Conservation (phyloP, 2,329 filamentous ascomycete species). For the Fusarium sp. region DNA sequence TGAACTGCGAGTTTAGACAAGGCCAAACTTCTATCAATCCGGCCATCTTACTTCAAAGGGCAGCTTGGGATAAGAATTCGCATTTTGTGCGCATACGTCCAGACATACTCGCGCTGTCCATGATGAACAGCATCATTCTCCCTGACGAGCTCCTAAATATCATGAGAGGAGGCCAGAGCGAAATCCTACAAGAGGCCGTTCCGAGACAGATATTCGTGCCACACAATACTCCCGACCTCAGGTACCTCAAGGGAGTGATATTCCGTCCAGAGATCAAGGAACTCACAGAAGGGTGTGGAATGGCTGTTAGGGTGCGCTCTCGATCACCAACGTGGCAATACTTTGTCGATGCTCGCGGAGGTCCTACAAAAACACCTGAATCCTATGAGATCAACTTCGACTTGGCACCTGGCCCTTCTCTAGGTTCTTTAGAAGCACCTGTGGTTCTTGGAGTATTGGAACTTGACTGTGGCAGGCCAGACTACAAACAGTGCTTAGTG, state of each 20-base stretch:
- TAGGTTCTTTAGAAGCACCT: conserved; percentile 34
- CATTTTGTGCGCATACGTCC: conserved; percentile 48
- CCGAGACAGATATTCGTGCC: conserved; percentile 47
- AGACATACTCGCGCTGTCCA: conserved; percentile 43
- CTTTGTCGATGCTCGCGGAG: conserved; percentile 35
- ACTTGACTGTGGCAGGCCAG: conserved; percentile 32
- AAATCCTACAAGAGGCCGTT: conserved; percentile 32
- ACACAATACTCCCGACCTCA: conserved; percentile 30
- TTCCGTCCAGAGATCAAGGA: conserved; percentile 43
- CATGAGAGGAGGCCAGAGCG: conserved; percentile 12
- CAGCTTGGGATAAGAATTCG: conserved; percentile 48
- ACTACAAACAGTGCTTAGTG: conserved; percentile 41
- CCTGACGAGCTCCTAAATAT: conserved; percentile 43
- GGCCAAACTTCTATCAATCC: conserved; percentile 43
- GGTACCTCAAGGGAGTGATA: conserved; percentile 46
- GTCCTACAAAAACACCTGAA: conserved; percentile 20
- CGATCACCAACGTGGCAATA: conserved; percentile 49
- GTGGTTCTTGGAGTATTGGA: conserved; percentile 45
- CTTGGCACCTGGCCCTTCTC: conserved; percentile 35
- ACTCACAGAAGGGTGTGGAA: conserved; percentile 1
- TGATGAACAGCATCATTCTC: conserved; percentile 49
- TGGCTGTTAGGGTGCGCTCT: conserved; percentile 39
- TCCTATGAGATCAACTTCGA: conserved; percentile 50
- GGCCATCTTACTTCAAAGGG: conserved; percentile 49
- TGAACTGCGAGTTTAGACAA: conserved; percentile 49